Percentiles rank a stretch among this genome's conserved stretches.
Evolutionary conservation across 345 rosid species (phyloP).

Genomic region (Raphanus sativus): DNA sequence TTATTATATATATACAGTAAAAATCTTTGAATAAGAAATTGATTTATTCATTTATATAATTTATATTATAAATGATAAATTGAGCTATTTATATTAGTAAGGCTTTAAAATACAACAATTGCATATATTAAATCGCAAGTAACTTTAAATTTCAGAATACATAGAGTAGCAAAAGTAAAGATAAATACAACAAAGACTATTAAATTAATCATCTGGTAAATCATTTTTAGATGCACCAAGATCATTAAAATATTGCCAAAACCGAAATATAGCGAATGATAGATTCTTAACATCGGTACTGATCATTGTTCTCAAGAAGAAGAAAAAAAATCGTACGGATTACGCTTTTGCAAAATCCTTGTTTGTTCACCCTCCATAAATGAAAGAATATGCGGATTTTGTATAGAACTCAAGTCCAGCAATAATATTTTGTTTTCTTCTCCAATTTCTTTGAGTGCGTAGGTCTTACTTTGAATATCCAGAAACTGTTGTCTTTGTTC

Average conservation of each 20-base stretch:
- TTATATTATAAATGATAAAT: too few species aligned
- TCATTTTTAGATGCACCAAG: background rate
- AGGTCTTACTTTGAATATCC: slow-evolving; percentile 45
- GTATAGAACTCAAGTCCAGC: background rate
- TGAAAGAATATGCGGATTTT: background rate
- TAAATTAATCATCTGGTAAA: background rate
- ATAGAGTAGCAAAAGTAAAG: background rate
- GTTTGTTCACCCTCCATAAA: background rate
- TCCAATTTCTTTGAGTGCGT: background rate
- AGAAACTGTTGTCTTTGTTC: slow-evolving; percentile 44
- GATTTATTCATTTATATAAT: too few species aligned
- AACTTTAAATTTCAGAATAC: background rate
- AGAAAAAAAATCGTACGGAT: too few species aligned
- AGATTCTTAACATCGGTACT: background rate
- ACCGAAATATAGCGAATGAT: background rate
- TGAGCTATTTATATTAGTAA: too few species aligned
- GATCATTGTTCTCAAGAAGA: background rate
- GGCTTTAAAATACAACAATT: too few species aligned
- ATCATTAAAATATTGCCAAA: background rate
- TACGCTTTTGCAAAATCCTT: background rate
- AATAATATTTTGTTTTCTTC: background rate
- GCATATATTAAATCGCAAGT: background rate
- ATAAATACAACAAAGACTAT: background rate
- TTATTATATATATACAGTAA: too few species aligned
- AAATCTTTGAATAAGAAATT: too few species aligned